Conservation (phyloP, 805 yeast species). For the Torulaspora indica region DNA sequence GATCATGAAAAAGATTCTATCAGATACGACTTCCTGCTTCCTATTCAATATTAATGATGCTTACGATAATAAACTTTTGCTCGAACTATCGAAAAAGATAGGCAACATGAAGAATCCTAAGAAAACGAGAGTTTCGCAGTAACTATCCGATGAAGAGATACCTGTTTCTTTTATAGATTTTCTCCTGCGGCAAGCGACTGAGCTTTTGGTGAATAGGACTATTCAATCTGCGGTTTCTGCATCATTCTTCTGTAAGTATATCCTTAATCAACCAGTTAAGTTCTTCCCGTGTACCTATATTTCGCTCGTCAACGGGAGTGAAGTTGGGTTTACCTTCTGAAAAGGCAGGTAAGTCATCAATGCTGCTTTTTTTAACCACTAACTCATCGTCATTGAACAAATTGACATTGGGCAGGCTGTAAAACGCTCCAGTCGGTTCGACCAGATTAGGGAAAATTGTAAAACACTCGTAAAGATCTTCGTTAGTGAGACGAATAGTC, state of each 20-base stretch:
- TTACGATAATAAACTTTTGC: conserved; percentile 16
- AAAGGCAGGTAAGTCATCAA: conserved; percentile 35
- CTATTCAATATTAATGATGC: conserved; percentile 30
- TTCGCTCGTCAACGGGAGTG: conserved; percentile 35
- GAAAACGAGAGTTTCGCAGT: conserved; percentile 4
- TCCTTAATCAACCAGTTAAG: conserved; percentile 68
- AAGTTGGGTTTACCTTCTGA: conserved; percentile 32
- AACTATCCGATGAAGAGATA: background rate
- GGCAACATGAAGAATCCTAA: conserved; percentile 17
- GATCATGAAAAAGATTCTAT: conserved; percentile 29
- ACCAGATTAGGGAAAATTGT: conserved; percentile 60
- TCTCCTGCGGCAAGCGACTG: background rate
- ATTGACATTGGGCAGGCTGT: conserved; percentile 46
- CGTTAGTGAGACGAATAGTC: conserved; percentile 46
- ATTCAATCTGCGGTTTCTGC: background rate
- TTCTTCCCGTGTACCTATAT: conserved; percentile 61
- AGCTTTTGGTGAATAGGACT: background rate
- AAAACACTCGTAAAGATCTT: conserved; percentile 62
- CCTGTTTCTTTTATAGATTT: too few species aligned
- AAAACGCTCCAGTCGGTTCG: conserved; percentile 61
- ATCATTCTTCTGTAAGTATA: conserved; percentile 42
- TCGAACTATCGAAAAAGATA: conserved; percentile 19
- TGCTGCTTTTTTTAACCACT: conserved; percentile 30
- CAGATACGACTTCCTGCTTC: conserved; percentile 38
- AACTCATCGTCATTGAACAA: conserved; percentile 54